A percentile compares a stretch with the other conserved stretches of the same genome.
Conservation (phyloP, 163 green algal genomes). For the Prototheca cutis region DNA sequence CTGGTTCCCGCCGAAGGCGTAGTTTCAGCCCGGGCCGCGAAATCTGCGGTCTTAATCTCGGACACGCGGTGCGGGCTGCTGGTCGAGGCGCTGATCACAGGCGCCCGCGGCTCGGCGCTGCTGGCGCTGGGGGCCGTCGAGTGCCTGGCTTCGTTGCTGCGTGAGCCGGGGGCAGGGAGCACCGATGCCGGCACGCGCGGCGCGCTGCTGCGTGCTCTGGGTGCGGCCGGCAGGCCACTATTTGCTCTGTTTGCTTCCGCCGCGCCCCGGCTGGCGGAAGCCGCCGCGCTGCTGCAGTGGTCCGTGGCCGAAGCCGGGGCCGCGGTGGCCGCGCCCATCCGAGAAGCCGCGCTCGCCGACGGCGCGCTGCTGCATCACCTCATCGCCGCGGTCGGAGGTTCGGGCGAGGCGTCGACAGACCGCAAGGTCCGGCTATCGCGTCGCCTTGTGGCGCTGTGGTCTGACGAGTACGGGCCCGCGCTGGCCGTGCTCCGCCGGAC, state of each 20-base stretch:
- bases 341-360: slow-evolving; percentile 64
- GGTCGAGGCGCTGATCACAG: slow-evolving; percentile 24
- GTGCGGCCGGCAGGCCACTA: slow-evolving; percentile 51
- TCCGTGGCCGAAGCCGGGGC: slow-evolving; percentile 59
- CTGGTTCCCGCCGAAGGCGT: slow-evolving; percentile 19
- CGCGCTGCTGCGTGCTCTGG: slow-evolving; percentile 25
- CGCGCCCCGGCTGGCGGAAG: slow-evolving; percentile 49
- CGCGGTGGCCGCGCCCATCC: slow-evolving; percentile 57
- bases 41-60: slow-evolving; percentile 43
- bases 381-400: slow-evolving; percentile 31
- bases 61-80: slow-evolving; percentile 12
- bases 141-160: slow-evolving; percentile 40
- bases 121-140: slow-evolving; percentile 45
- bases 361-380: slow-evolving; percentile 74
- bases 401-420: neutral
- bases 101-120: slow-evolving; percentile 16
- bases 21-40: slow-evolving; percentile 31
- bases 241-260: slow-evolving; percentile 73
- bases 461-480: slow-evolving; percentile 58
- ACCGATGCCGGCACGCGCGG: slow-evolving; percentile 44
- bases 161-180: slow-evolving; percentile 42
- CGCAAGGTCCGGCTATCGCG: slow-evolving; percentile 24
- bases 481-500: slow-evolving; percentile 54
- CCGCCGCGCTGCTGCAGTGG: slow-evolving; percentile 62
- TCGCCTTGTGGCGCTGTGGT: slow-evolving; percentile 70